Conservation (phyloP, 305 asterid species). For the Petunia hybrid region DNA sequence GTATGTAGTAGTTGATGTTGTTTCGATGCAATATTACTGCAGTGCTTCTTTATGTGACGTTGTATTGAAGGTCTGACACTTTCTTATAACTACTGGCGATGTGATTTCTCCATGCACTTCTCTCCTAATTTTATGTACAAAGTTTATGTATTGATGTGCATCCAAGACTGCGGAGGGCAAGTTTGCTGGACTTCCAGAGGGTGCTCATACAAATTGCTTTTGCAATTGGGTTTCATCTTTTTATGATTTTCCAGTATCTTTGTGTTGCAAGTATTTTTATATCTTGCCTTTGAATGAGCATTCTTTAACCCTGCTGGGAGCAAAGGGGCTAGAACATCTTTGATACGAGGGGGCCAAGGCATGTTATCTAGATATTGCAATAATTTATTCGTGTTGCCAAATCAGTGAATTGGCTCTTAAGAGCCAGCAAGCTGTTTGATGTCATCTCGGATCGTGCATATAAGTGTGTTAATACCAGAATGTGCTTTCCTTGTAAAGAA, state of each 20-base stretch:
- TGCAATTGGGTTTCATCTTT: not conserved
- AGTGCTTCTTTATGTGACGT: not conserved
- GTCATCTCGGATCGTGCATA: not conserved
- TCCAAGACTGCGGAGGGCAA: constrained; percentile 26
- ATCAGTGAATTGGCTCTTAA: no score
- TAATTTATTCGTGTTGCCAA: no score
- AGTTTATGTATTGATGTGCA: no score
- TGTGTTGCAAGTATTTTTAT: not conserved
- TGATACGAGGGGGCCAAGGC: not conserved
- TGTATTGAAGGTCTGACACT: not conserved
- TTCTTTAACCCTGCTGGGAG: not conserved
- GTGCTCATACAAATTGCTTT: constrained; percentile 13
- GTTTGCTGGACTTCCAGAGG: constrained; percentile 20
- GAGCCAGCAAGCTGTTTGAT: not conserved
- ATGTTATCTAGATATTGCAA: no score
- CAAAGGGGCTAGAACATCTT: not conserved
- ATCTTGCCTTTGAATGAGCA: not conserved
- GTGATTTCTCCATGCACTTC: no score
- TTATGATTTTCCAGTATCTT: not conserved
- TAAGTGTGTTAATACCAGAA: not conserved
- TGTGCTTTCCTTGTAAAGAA: not conserved
- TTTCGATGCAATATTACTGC: not conserved
- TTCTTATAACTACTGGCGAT: no score
- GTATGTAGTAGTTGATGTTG: not conserved
- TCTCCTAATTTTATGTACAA: no score